Evolutionary conservation across 2,329 filamentous ascomycete species (phyloP).

Genomic region (Coniosporium tulheliwenetii): DNA sequence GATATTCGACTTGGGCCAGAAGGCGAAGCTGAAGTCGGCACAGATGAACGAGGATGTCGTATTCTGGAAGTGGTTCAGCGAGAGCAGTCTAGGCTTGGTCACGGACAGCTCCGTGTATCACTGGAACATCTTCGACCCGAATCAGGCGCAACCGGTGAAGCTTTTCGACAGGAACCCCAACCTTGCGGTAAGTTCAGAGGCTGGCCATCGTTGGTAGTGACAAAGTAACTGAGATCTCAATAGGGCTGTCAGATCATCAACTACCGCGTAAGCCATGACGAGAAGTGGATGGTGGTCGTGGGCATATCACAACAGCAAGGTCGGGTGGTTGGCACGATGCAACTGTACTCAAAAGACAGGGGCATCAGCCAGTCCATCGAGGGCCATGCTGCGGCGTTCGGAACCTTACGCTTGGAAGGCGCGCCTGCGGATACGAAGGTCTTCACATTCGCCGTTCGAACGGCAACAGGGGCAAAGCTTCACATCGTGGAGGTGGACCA

Average conservation of each 20-base stretch:
- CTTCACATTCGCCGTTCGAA: slow-evolving; percentile 91
- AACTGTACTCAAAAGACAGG: slow-evolving; percentile 89
- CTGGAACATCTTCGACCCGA: slow-evolving; percentile 88
- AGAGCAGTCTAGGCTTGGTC: slow-evolving; percentile 73
- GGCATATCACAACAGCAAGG: slow-evolving; percentile 90
- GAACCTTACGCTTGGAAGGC: slow-evolving; percentile 74
- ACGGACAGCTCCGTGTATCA: slow-evolving; percentile 87
- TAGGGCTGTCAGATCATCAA: slow-evolving; percentile 98
- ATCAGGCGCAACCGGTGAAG: slow-evolving; percentile 68
- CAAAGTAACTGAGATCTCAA: not conserved
- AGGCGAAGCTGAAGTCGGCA: slow-evolving; percentile 91
- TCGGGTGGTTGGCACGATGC: slow-evolving; percentile 89
- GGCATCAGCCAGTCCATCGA: slow-evolving; percentile 97
- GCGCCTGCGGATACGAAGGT: slow-evolving; percentile 84
- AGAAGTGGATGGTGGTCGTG: slow-evolving; percentile 97
- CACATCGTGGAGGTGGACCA: slow-evolving; percentile 98
- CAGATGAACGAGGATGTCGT: slow-evolving; percentile 95
- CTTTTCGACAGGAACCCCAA: slow-evolving; percentile 90
- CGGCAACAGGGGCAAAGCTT: slow-evolving; percentile 78
- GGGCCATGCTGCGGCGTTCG: slow-evolving; percentile 90
- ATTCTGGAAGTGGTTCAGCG: slow-evolving; percentile 99
- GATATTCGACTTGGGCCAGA: slow-evolving; percentile 88
- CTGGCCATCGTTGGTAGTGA: not conserved
- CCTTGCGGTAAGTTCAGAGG: slow-evolving; percentile 48
- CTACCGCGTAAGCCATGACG: slow-evolving; percentile 88